These are phyloP conservation scores for Clausena lansium DNA, from an alignment of 345 rosid genomes.

Conservation along the genomic window DNA sequence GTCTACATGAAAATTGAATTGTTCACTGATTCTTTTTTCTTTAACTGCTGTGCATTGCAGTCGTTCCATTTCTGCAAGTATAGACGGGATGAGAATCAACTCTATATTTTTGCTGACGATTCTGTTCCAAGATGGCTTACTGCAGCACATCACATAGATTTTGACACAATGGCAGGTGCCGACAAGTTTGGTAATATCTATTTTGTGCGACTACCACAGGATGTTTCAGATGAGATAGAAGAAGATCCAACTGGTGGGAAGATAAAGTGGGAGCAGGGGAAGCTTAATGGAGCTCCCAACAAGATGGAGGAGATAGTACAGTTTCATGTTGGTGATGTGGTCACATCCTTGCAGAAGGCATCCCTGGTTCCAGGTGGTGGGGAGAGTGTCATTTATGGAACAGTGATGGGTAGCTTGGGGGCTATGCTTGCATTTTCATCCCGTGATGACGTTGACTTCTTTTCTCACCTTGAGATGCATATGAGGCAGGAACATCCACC, in stretches of 20 bases:
- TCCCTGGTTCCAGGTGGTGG: constrained; percentile 94
- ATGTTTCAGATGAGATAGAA: constrained; percentile 94
- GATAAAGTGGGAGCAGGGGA: constrained; percentile 99
- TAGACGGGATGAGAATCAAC: constrained; percentile 95
- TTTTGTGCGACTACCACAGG: constrained; percentile 87
- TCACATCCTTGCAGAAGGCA: constrained; percentile 83
- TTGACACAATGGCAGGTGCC: constrained; percentile 95
- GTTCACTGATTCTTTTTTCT: background rate
- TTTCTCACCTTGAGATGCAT: constrained; percentile 97
- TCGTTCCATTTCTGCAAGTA: constrained; percentile 99
- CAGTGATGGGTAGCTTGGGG: constrained; percentile 94
- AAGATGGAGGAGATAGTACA: constrained; percentile 95
- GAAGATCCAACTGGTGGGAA: constrained; percentile 98
- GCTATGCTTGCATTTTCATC: constrained; percentile 91
- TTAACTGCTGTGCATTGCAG: constrained; percentile 39
- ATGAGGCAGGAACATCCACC: constrained; percentile 99
- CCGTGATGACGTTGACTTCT: constrained; percentile 94
- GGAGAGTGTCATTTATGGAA: constrained; percentile 83
- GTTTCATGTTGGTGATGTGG: constrained; percentile 87
- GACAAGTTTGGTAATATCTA: constrained; percentile 93
- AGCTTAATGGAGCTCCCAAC: constrained; percentile 94
- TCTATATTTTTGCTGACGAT: constrained; percentile 94
- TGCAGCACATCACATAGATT: constrained; percentile 82
- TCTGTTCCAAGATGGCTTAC: constrained; percentile 97
- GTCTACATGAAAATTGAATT: background rate